Percentiles rank a stretch among this genome's conserved stretches.
Evolutionary conservation across 768 basidiomycete genomes (phyloP).

Genomic region (Mrakia hoshinonis): DNA sequence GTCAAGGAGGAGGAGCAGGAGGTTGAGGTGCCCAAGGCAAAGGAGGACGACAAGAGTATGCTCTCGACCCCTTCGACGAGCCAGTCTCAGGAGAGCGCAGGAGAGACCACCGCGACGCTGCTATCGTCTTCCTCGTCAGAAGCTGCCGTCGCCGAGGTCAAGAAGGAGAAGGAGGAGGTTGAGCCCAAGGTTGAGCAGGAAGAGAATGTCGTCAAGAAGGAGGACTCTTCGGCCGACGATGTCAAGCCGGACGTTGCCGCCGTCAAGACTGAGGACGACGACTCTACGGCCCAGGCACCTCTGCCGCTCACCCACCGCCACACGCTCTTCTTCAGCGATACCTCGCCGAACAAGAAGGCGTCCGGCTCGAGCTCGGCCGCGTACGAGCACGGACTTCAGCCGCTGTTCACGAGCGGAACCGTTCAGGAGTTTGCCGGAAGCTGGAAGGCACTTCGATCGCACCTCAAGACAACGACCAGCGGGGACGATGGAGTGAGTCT

Average conservation of each 20-base stretch:
- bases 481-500: background rate
- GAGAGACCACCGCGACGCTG: too few species aligned
- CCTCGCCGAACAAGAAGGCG: conserved; percentile 17
- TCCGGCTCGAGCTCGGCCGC: conserved; percentile 8
- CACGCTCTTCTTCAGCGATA: conserved; percentile 14
- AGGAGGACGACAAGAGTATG: background rate
- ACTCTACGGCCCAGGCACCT: background rate
- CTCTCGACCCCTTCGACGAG: too few species aligned
- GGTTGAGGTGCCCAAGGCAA: background rate
- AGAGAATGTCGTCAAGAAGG: background rate
- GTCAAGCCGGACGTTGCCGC: too few species aligned
- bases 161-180: background rate
- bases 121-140: too few species aligned
- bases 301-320: background rate
- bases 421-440: conserved; percentile 15
- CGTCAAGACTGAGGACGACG: background rate
- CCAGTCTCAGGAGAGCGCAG: too few species aligned
- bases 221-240: too few species aligned
- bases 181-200: background rate
- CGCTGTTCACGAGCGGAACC: conserved; percentile 2
- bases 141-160: background rate
- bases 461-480: background rate
- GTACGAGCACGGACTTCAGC: conserved; percentile 12
- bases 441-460: conserved; percentile 12
- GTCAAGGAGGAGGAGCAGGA: background rate